Evolutionary conservation across 2,329 filamentous ascomycete species (phyloP), one percentile per base, ranked within the genome.

Genomic region (Neonectria magnoliae): DNA sequence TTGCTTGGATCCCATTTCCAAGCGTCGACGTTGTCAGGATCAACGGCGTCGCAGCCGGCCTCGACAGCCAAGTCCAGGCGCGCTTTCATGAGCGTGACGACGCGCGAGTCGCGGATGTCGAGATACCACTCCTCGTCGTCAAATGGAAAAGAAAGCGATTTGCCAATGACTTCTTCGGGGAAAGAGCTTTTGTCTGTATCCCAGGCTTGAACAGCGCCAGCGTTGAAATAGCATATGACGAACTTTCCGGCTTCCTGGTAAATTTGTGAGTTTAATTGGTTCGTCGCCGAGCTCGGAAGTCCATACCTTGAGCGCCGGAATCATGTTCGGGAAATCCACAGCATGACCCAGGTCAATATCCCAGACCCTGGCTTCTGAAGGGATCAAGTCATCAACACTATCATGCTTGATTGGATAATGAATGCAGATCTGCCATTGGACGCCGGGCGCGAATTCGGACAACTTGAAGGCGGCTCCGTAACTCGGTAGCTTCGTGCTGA

Each of bases 21-120:
- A 36, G 73, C 75, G 27, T 78, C 76, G 47, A 78, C 75, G 57
- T 78, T 78, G 64, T 78, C 77, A 2, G 75, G 76, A 57, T 78
- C 77, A 16, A 78, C 72, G 16, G 70, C 77, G 45, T 77, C 77
- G 56, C 77, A 78, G 20, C 76, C 77, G 11, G 70, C 52, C 29
- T 63, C 41, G 18, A 69, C 72, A 9, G 77, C 76, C 16, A 57
- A 53, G 13, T 72, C 71, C 22, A 78, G 66, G 2, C 77, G 75
- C 45, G 61, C 62, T 65, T 77, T 77, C 74, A 78, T 77, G 36
- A 75, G 62, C 11, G 70, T 58, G 14, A 78, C 53, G 13, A 78
- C 76, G 18, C 55, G 56, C 2, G 54, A 18, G 36, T 70, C 57
- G 6, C 73, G 67, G 22, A 78, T 71, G 52, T 78, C 71, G 50